Evolutionary conservation across 1,284 basidiomycete species (phyloP).

Genomic region (Irpex sp.): DNA sequence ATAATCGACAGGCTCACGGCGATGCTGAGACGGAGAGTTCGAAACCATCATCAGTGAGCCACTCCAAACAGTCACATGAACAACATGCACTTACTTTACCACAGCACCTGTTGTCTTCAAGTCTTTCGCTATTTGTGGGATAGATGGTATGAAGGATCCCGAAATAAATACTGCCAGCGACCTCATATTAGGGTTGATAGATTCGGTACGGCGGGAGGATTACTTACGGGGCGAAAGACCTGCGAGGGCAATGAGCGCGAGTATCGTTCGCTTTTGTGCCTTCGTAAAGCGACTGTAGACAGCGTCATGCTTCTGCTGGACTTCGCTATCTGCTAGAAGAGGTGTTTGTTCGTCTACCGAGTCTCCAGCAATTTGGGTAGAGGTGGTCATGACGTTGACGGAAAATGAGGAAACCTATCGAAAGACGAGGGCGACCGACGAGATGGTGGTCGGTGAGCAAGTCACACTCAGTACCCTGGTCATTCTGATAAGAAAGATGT

Average conservation of each 20-base stretch:
- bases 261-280: slow-evolving; percentile 40
- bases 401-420: background rate
- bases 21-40: slow-evolving; percentile 26
- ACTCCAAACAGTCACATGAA: background rate
- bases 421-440: background rate
- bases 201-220: background rate
- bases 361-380: slow-evolving; percentile 6
- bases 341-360: background rate
- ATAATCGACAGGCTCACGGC: slow-evolving; percentile 44
- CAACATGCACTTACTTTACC: slow-evolving; percentile 43
- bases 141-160: slow-evolving; percentile 66
- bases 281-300: slow-evolving; percentile 51
- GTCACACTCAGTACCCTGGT: background rate
- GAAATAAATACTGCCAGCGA: slow-evolving; percentile 55
- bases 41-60: background rate
- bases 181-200: too few species aligned
- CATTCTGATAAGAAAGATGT: background rate
- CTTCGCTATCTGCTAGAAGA: background rate
- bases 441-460: background rate
- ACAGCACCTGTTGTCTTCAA: slow-evolving; percentile 50
- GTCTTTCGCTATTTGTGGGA: slow-evolving; percentile 63
- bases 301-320: slow-evolving; percentile 22
- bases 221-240: slow-evolving; percentile 48
- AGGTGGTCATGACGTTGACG: background rate
- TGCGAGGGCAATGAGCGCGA: slow-evolving; percentile 37